Conservation (phyloP, 169 alveolate species). For the Theileria equi region DNA sequence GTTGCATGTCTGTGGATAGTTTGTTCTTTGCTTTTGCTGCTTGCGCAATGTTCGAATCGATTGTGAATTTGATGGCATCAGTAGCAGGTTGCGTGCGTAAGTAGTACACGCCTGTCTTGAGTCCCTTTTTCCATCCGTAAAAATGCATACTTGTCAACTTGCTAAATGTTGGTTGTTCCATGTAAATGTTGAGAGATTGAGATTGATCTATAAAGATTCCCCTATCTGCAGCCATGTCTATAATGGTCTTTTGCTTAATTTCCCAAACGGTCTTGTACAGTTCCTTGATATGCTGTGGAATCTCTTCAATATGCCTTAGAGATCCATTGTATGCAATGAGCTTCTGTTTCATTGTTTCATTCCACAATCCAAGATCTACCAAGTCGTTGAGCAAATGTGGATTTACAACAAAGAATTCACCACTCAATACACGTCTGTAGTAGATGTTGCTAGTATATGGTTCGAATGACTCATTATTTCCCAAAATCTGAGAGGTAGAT, state of each 20-base stretch:
- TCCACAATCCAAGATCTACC: slow-evolving; percentile 92
- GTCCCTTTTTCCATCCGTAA: slow-evolving; percentile 97
- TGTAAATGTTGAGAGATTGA: slow-evolving; percentile 93
- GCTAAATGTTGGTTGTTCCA: slow-evolving; percentile 92
- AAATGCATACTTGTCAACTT: slow-evolving; percentile 97
- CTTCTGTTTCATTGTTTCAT: slow-evolving; percentile 88
- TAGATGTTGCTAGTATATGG: slow-evolving; percentile 97
- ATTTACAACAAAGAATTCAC: slow-evolving; percentile 95
- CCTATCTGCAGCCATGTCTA: slow-evolving; percentile 97
- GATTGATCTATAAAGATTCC: slow-evolving; percentile 91
- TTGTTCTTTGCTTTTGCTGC: slow-evolving; percentile 59
- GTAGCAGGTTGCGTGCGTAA: slow-evolving; percentile 97
- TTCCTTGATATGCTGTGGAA: slow-evolving; percentile 90
- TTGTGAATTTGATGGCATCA: slow-evolving; percentile 97
- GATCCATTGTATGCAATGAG: slow-evolving; percentile 95
- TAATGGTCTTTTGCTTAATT: slow-evolving; percentile 91
- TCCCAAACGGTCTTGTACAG: slow-evolving; percentile 98
- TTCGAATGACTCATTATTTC: slow-evolving; percentile 98
- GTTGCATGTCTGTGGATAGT: slow-evolving; percentile 2
- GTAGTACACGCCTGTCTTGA: slow-evolving; percentile 96
- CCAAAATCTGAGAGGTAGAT: slow-evolving; percentile 93
- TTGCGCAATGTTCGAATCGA: slow-evolving; percentile 82
- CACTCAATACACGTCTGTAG: slow-evolving; percentile 96
- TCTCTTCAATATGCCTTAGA: slow-evolving; percentile 86
- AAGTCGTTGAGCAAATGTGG: slow-evolving; percentile 95